Percentiles rank a stretch among this genome's conserved stretches.
Evolutionary conservation across 768 basidiomycete genomes (phyloP).

Genomic region (Suillus cothurnatus): DNA sequence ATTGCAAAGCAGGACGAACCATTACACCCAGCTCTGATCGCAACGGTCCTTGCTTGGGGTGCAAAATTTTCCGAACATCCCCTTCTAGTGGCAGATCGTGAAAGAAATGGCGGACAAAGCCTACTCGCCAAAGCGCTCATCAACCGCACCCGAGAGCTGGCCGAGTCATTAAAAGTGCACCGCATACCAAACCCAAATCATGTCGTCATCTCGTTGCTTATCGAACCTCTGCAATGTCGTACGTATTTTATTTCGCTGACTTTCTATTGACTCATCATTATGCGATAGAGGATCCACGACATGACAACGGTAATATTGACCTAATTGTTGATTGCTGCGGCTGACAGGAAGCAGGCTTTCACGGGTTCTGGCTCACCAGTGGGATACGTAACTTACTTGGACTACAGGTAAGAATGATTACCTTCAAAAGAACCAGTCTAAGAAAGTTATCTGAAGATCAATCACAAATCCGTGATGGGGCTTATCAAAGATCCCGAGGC

Average conservation of each 20-base stretch:
- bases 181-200: constrained; percentile 78
- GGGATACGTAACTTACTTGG: constrained; percentile 80
- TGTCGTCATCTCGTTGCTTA: constrained; percentile 77
- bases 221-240: constrained; percentile 89
- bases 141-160: constrained; percentile 80
- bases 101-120: constrained; percentile 71
- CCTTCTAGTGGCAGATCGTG: constrained; percentile 76
- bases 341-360: constrained; percentile 59
- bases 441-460: constrained; percentile 55
- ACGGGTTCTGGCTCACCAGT: constrained; percentile 81
- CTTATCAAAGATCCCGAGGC: constrained; percentile 74
- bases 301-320: constrained; percentile 59
- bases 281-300: constrained; percentile 66
- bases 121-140: constrained; percentile 76
- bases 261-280: constrained; percentile 15
- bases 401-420: constrained; percentile 53
- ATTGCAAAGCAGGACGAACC: constrained; percentile 41
- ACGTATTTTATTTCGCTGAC: constrained; percentile 38
- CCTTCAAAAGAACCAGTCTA: constrained; percentile 9
- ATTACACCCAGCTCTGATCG: constrained; percentile 74
- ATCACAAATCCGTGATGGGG: constrained; percentile 78
- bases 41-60: constrained; percentile 89
- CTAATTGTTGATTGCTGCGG: constrained; percentile 14
- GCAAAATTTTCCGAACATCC: constrained; percentile 94
- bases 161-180: constrained; percentile 86